Base-by-base conservation (phyloP, 306 rosid genomes). In the Sindora glabra region DNA sequence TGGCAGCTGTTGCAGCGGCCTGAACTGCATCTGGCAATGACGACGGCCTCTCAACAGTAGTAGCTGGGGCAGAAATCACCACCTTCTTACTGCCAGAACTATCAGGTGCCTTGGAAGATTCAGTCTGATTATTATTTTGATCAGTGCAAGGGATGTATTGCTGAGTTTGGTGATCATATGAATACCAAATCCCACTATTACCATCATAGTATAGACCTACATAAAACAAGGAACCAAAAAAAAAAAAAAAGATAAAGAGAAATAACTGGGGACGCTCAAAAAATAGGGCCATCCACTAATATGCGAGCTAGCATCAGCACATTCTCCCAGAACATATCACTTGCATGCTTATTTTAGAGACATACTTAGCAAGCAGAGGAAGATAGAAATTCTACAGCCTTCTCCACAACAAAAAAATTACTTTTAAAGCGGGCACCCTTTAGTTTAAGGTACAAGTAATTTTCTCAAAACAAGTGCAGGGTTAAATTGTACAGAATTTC, bases 161-260 rank as follows among this genome's bases (percentile, higher is more conserved):
- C 73, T 72, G 94, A 58, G 82, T 77, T 62, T 92, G 84, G 66
- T 83, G 64, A 72, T 92, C 98, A 78, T 83, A 92, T 8, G 98
- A 73, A 74, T 88, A 92, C 98, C 98, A 92, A 42, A 86, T 55
- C 44, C 98, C 94, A 41, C 61, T 78, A 60, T 88, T 88, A 59
- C 98, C 84, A 55, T 92, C 98, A 61, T 92, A 92, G 57, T 92
- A 92, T 50, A 92, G 87, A 71, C 98, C 98, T 92, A 73, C 62
- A 69, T 26, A 40, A 21, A 17, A 67, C 32, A 48, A 70, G 9
- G 25, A 64, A 64, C 29, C 48, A 45, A 71, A 57, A 29, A 69
- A 48, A 48, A 15, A 10, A 46, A 22, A 12, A 15, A 6, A 10
- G 8, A 15, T 17, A 41, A 19, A 37, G 50, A 5, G 16, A 16